Evolutionary conservation across 2,329 filamentous ascomycete species (phyloP).

Genomic region (Dryadomyces quercus-mongolicae): DNA sequence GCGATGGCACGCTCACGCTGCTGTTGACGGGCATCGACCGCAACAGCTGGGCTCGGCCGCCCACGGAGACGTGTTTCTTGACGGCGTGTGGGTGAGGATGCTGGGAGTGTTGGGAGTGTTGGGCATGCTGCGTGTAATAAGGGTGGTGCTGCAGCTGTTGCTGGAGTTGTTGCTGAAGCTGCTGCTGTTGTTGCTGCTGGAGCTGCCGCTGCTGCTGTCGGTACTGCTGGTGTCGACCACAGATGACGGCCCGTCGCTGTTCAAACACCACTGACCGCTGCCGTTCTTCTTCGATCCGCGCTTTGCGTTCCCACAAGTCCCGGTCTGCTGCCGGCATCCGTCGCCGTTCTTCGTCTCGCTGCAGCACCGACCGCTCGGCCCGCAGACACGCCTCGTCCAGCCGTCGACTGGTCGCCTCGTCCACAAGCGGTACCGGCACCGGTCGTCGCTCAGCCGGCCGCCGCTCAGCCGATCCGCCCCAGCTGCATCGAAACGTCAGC

Average conservation of each 20-base stretch:
- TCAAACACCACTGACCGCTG: conserved; percentile 39
- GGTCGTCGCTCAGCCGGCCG: conserved; percentile 19
- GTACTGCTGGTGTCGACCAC: conserved; percentile 9
- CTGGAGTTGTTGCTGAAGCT: background rate
- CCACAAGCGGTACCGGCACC: conserved; percentile 21
- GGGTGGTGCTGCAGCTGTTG: background rate
- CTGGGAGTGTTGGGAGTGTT: background rate
- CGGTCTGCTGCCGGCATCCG: conserved; percentile 29
- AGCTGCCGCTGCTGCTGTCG: background rate
- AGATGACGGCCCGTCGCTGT: conserved; percentile 31
- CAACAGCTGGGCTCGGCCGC: background rate
- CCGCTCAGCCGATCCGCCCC: conserved; percentile 38
- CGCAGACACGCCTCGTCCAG: conserved; percentile 36
- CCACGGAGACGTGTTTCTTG: background rate
- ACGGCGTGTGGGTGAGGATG: background rate
- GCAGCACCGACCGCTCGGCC: conserved; percentile 31
- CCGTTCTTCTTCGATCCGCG: conserved; percentile 32
- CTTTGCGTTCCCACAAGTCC: conserved; percentile 30
- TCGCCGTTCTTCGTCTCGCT: conserved; percentile 25
- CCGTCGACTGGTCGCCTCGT: conserved; percentile 25
- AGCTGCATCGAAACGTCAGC: conserved; percentile 40
- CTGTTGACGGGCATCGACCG: background rate
- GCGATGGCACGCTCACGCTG: background rate
- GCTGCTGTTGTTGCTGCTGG: background rate
- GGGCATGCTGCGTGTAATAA: background rate